phyloP scores from a whole-genome alignment of 345 rosid species.

The Lepidium sativum region DNA sequence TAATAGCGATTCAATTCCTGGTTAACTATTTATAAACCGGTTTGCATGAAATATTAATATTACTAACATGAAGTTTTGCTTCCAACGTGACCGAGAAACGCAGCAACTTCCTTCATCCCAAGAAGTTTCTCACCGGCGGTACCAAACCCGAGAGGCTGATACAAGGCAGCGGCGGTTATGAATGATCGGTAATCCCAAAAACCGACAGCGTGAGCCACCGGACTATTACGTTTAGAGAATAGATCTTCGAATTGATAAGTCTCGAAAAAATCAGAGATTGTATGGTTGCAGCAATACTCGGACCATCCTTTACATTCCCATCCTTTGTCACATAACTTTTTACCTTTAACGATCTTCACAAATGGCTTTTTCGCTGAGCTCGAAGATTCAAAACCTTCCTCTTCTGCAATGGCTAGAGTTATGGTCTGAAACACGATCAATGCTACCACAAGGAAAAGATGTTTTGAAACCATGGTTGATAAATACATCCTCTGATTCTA shows the following conservation, averaged over 20 bases:
- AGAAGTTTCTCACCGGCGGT: conserved; percentile 52
- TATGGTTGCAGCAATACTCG: conserved; percentile 55
- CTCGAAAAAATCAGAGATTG: conserved; percentile 59
- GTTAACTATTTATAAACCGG: not conserved
- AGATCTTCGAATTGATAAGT: conserved; percentile 72
- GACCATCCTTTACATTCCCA: conserved; percentile 78
- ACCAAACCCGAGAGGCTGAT: conserved; percentile 69
- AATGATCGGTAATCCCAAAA: conserved; percentile 77
- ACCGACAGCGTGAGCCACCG: conserved; percentile 69
- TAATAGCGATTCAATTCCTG: not conserved
- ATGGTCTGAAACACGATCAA: conserved; percentile 9
- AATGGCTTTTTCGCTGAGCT: conserved; percentile 32
- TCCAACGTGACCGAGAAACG: conserved; percentile 76
- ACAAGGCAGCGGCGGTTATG: conserved; percentile 52
- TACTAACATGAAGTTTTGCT: conserved; percentile 65
- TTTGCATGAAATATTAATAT: not conserved
- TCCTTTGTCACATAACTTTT: conserved; percentile 57
- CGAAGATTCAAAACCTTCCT: conserved; percentile 27
- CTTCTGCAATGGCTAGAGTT: conserved; percentile 11
- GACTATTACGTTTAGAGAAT: conserved; percentile 57
- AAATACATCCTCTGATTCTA: not conserved
- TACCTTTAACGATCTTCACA: conserved; percentile 59
- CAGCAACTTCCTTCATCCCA: conserved; percentile 59
- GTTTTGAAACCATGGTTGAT: conserved; percentile 32
- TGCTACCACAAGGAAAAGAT: conserved; percentile 6